Evolutionary conservation across 495 filamentous ascomycete species (phyloP).

Genomic region (Alectoria sarmentosa): DNA sequence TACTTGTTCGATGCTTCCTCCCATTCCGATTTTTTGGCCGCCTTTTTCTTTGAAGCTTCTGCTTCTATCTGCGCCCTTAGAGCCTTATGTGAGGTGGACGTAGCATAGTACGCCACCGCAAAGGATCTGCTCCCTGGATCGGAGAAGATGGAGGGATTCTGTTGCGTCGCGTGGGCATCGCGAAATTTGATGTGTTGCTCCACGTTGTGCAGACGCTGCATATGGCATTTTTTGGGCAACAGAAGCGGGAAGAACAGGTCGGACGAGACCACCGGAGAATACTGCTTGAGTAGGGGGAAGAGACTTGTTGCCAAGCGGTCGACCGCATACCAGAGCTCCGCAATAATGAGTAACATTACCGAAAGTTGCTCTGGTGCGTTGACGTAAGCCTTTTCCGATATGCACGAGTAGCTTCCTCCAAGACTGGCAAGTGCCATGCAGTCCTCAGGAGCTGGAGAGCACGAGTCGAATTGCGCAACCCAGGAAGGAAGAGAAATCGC

Average conservation of each 20-base stretch:
- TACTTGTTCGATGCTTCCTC: background rate
- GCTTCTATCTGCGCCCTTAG: background rate
- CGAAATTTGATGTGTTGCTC: background rate
- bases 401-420: background rate
- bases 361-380: background rate
- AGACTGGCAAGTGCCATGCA: background rate
- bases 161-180: background rate
- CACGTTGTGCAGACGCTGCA: background rate
- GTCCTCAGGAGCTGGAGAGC: background rate
- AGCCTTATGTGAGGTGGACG: background rate
- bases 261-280: background rate
- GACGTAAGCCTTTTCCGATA: background rate
- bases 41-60: background rate
- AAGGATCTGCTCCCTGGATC: background rate
- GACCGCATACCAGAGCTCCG: background rate
- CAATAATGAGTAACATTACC: background rate
- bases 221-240: background rate
- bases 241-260: background rate
- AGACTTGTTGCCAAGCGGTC: background rate
- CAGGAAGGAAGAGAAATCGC: background rate
- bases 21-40: background rate
- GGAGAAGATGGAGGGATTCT: background rate
- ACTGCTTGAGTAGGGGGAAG: background rate
- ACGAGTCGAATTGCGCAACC: background rate
- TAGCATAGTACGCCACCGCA: background rate